These are phyloP conservation scores for Gelatoporia subvermispora DNA, from an alignment of 768 basidiomycete genomes.

Conservation along the genomic window DNA sequence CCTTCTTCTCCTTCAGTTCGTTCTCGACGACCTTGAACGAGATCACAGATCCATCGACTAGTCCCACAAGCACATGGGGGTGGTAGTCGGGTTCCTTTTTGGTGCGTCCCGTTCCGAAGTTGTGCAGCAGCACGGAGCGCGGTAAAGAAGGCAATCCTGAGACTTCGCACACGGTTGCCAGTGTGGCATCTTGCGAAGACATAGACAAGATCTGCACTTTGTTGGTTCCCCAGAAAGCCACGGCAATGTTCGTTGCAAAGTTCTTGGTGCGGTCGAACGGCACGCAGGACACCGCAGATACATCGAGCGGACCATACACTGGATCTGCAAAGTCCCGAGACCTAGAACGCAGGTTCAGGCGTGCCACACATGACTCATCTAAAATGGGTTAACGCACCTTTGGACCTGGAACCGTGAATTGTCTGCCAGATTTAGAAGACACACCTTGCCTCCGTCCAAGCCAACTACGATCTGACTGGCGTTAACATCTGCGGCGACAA, in stretches of 20 bases:
- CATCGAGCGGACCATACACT: slow-evolving; percentile 35
- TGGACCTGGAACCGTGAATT: slow-evolving; percentile 30
- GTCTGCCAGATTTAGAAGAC: slow-evolving; percentile 44
- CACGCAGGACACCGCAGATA: slow-evolving; percentile 66
- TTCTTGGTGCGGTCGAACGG: slow-evolving; percentile 45
- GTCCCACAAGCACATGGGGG: slow-evolving; percentile 65
- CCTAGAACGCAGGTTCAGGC: slow-evolving; percentile 2
- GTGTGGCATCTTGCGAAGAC: slow-evolving; percentile 18
- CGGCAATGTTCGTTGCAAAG: slow-evolving; percentile 47
- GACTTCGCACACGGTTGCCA: slow-evolving; percentile 30
- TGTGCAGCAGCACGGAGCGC: slow-evolving; percentile 45
- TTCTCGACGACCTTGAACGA: slow-evolving; percentile 38
- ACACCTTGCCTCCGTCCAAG: slow-evolving; percentile 47
- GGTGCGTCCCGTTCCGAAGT: slow-evolving; percentile 45
- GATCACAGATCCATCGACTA: slow-evolving; percentile 70
- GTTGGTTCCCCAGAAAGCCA: slow-evolving; percentile 77
- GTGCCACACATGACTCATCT: too few relatives aligned
- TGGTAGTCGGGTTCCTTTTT: slow-evolving; percentile 33
- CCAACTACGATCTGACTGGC: slow-evolving; percentile 64
- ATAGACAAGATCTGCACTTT: slow-evolving; percentile 51
- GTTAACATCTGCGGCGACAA: slow-evolving; percentile 69
- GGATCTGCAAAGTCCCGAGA: slow-evolving; percentile 11
- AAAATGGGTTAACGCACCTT: slow-evolving; percentile 22
- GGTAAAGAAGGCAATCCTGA: slow-evolving; percentile 39
- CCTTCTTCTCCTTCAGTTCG: slow-evolving; percentile 44